Conservation (phyloP, 768 basidiomycete species). For the Baorangia bicolor region DNA sequence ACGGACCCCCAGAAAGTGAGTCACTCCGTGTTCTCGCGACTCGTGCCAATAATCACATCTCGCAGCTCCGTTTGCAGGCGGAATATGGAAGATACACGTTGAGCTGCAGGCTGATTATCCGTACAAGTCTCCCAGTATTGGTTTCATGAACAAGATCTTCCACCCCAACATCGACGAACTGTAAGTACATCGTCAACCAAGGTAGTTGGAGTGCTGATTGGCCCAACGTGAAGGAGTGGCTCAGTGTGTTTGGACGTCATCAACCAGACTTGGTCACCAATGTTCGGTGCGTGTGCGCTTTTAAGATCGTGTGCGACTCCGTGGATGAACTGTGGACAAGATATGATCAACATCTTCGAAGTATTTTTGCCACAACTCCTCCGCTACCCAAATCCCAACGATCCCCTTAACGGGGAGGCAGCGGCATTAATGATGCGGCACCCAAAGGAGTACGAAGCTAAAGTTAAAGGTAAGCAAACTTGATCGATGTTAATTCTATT, state of each 20-base stretch:
- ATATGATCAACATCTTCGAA: constrained; percentile 99
- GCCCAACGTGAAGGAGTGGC: constrained; percentile 64
- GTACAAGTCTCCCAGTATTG: constrained; percentile 98
- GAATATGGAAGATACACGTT: constrained; percentile 99
- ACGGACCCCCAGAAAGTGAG: constrained; percentile 92
- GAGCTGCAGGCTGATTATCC: constrained; percentile 98
- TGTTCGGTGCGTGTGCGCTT: constrained; percentile 77
- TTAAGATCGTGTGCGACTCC: neutral
- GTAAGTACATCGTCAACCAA: constrained; percentile 49
- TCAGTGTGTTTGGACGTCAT: constrained; percentile 99
- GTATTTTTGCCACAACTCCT: constrained; percentile 95
- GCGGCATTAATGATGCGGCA: constrained; percentile 97
- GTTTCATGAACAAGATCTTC: constrained; percentile 99
- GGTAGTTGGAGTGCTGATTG: constrained; percentile 5
- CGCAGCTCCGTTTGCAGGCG: constrained; percentile 93
- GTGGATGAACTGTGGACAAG: constrained; percentile 40
- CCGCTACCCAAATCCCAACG: constrained; percentile 97
- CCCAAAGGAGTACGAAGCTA: constrained; percentile 91
- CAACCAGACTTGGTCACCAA: constrained; percentile 99
- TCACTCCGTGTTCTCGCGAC: constrained; percentile 11
- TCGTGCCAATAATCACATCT: constrained; percentile 4
- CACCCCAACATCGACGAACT: constrained; percentile 99
- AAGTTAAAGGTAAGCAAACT: constrained; percentile 74
- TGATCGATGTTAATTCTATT: neutral
- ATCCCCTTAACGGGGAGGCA: constrained; percentile 97